Evolutionary conservation across 2,329 filamentous ascomycete species (phyloP).

Genomic region (Metarhizium rileyi): DNA sequence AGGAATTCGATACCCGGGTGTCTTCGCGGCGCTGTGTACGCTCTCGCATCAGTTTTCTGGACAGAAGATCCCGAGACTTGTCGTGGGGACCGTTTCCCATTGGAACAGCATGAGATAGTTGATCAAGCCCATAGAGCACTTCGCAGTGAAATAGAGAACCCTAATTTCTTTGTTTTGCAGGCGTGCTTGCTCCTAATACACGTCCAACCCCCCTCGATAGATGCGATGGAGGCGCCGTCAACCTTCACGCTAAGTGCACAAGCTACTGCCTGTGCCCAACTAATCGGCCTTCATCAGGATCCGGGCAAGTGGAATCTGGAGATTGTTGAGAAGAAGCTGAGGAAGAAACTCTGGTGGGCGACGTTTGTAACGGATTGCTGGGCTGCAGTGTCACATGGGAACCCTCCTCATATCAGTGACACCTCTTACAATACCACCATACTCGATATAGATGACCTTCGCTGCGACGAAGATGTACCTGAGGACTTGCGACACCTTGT

Average conservation of each 20-base stretch:
- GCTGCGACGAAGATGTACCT: conserved; percentile 31
- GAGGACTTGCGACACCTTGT: conserved; percentile 24
- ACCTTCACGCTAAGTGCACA: conserved; percentile 35
- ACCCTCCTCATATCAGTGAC: conserved; percentile 32
- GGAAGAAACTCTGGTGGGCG: conserved; percentile 37
- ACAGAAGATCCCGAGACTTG: conserved; percentile 2
- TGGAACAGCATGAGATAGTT: conserved; percentile 31
- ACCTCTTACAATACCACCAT: conserved; percentile 30
- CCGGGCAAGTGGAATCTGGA: conserved; percentile 31
- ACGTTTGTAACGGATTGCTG: conserved; percentile 32
- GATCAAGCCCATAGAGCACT: conserved; percentile 32
- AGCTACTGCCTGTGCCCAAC: conserved; percentile 33
- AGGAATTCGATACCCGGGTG: conserved; percentile 32
- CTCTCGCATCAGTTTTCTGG: conserved; percentile 23
- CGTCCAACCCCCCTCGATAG: conserved; percentile 33
- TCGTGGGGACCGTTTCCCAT: conserved; percentile 14
- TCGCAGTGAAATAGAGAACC: conserved; percentile 35
- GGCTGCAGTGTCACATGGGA: conserved; percentile 36
- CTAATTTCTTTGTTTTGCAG: conserved; percentile 36
- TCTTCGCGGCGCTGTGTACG: conserved; percentile 34
- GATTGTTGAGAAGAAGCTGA: conserved; percentile 30
- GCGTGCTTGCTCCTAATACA: conserved; percentile 36
- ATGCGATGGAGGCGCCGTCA: conserved; percentile 35
- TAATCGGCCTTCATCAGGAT: conserved; percentile 36
- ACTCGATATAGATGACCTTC: conserved; percentile 31